Percentiles rank a stretch among this genome's conserved stretches.
These are phyloP conservation scores for Debaryomyces singareniensis DNA, from an alignment of 1,139 yeast genomes.

Conservation along the genomic window DNA sequence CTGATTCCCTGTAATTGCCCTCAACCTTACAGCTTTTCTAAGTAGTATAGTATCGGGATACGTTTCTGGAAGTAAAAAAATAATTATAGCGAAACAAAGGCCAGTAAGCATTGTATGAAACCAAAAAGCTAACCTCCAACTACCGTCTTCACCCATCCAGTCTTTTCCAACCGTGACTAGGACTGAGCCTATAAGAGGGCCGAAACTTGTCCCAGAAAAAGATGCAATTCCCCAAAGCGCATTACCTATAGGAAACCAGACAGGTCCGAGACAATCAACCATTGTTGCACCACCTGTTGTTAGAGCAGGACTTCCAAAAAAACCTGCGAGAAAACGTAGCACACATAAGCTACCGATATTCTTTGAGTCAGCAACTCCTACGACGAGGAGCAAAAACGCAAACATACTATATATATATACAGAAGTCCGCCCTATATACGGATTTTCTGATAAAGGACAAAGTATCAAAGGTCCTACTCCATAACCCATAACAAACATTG, in stretches of 20 bases:
- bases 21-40: slow-evolving; percentile 29
- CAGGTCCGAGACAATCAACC: slow-evolving; percentile 18
- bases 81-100: slow-evolving; percentile 15
- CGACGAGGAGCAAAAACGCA: slow-evolving; percentile 26
- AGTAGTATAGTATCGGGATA: slow-evolving; percentile 24
- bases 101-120: slow-evolving; percentile 28
- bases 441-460: slow-evolving; percentile 32
- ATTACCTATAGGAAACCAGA: slow-evolving; percentile 25
- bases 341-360: slow-evolving; percentile 24
- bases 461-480: slow-evolving; percentile 36
- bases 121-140: slow-evolving; percentile 38
- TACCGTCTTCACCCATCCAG: too few relatives aligned
- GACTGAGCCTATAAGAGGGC: slow-evolving; percentile 30
- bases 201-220: slow-evolving; percentile 30
- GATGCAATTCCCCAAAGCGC: slow-evolving; percentile 31
- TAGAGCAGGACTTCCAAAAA: slow-evolving; percentile 27
- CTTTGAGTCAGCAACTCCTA: slow-evolving; percentile 23
- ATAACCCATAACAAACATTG: slow-evolving; percentile 32
- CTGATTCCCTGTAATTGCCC: slow-evolving; percentile 26
- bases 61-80: slow-evolving; percentile 28
- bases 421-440: slow-evolving; percentile 47
- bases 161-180: too few relatives aligned
- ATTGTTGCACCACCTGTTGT: slow-evolving; percentile 31
- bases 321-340: slow-evolving; percentile 24
- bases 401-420: slow-evolving; percentile 24